phyloP scores from a whole-genome alignment of 1,139 yeast genomes.

The Fermentozyma sake region DNA sequence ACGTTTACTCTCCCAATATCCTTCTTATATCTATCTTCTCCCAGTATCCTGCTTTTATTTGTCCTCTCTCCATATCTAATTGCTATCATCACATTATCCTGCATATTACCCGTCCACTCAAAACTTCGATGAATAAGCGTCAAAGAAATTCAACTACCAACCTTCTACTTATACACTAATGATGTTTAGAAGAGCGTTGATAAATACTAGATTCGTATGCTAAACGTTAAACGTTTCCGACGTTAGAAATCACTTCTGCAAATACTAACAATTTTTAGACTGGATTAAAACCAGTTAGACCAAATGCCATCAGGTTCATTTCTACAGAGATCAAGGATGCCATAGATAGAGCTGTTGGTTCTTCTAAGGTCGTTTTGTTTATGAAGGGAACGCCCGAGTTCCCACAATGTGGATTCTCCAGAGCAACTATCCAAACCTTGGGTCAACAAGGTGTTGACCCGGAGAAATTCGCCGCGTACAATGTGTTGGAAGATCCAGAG shows the following conservation, averaged over 20 bases:
- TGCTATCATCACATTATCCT: too few species aligned
- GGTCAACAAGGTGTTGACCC: slow-evolving; percentile 99
- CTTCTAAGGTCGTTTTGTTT: slow-evolving; percentile 92
- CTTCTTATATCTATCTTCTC: too few species aligned
- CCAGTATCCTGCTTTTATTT: too few species aligned
- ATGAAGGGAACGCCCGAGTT: slow-evolving; percentile 98
- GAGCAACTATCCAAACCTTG: slow-evolving; percentile 87
- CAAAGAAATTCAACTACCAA: too few species aligned
- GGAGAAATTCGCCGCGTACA: slow-evolving; percentile 90
- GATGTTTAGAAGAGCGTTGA: slow-evolving; percentile 24
- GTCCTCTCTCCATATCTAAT: too few species aligned
- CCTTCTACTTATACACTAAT: too few species aligned
- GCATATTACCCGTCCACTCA: too few species aligned
- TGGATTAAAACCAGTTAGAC: slow-evolving; percentile 6
- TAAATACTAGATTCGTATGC: slow-evolving; percentile 20
- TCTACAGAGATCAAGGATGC: slow-evolving; percentile 80
- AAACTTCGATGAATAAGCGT: too few species aligned
- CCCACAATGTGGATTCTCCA: slow-evolving; percentile 96
- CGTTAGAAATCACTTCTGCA: background rate
- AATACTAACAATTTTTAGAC: slow-evolving; percentile 1
- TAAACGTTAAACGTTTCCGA: background rate
- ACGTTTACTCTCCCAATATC: too few species aligned
- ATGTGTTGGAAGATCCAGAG: slow-evolving; percentile 91
- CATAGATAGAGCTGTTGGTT: slow-evolving; percentile 74
- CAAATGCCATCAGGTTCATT: slow-evolving; percentile 46